Percentiles rank a stretch among this genome's conserved stretches.
Conservation (phyloP, 805 yeast genomes). For the Zygoascus ofunaensis region DNA sequence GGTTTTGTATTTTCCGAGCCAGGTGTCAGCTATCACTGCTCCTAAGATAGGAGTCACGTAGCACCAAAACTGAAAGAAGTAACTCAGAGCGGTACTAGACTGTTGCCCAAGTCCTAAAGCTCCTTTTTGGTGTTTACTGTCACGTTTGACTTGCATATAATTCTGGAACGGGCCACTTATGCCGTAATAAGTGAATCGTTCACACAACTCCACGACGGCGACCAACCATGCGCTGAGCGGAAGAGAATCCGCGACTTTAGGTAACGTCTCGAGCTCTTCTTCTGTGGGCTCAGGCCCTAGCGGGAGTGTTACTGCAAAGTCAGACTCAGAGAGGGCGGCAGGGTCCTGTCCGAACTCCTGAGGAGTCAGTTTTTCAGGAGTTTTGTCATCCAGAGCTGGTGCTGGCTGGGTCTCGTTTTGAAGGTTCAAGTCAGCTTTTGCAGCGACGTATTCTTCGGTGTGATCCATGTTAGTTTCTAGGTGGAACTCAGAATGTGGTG, state of each 20-base stretch:
- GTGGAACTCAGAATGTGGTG: too few species aligned
- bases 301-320: slow-evolving; percentile 1
- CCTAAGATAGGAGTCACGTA: slow-evolving; percentile 72
- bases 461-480: too few species aligned
- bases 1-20: slow-evolving; percentile 62
- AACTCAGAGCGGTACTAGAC: slow-evolving; percentile 63
- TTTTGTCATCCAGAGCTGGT: too few species aligned
- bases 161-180: slow-evolving; percentile 67
- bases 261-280: slow-evolving; percentile 43
- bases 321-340: too few species aligned
- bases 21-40: slow-evolving; percentile 67
- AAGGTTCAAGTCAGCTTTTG: too few species aligned
- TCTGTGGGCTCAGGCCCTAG: slow-evolving; percentile 37
- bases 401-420: too few species aligned
- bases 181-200: slow-evolving; percentile 76
- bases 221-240: slow-evolving; percentile 54
- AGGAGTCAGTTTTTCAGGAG: too few species aligned
- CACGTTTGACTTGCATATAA: slow-evolving; percentile 49
- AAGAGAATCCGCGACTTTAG: slow-evolving; percentile 43
- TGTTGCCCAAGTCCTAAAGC: slow-evolving; percentile 50
- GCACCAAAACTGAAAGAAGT: slow-evolving; percentile 75
- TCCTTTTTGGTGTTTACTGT: slow-evolving; percentile 34
- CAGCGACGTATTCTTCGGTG: too few species aligned
- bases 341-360: too few species aligned
- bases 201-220: slow-evolving; percentile 68